phyloP scores from a whole-genome alignment of 306 rosid genomes.

The Acacia confusa region DNA sequence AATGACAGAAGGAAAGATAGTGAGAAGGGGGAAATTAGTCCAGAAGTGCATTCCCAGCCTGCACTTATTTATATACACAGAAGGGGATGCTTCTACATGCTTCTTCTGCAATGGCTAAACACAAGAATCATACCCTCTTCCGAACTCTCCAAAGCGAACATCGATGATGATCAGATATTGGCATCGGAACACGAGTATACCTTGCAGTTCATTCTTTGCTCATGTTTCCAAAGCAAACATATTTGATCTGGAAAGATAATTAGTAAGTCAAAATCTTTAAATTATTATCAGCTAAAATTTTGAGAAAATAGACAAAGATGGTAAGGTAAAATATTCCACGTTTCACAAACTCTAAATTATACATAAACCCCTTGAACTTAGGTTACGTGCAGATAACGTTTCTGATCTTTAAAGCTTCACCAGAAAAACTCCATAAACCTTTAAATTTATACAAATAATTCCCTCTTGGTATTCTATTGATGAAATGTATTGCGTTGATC shows the following conservation, averaged over 20 bases:
- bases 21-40: background rate
- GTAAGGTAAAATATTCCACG: background rate
- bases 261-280: background rate
- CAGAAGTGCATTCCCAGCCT: background rate
- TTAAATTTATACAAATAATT: no score
- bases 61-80: conserved; percentile 24
- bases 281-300: background rate
- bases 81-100: background rate
- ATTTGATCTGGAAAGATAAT: conserved; percentile 61
- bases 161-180: background rate
- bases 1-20: background rate
- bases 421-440: background rate
- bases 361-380: background rate
- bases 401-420: background rate
- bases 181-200: background rate
- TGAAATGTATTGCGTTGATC: background rate
- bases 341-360: background rate
- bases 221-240: conserved; percentile 92
- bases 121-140: conserved; percentile 23
- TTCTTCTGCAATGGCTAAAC: conserved; percentile 12
- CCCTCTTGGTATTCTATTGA: background rate
- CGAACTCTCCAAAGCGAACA: conserved; percentile 5
- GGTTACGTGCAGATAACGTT: background rate
- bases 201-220: conserved; percentile 49
- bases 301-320: background rate